Evolutionary conservation across 1,284 basidiomycete species (phyloP).

Genomic region (Pascua sp.): DNA sequence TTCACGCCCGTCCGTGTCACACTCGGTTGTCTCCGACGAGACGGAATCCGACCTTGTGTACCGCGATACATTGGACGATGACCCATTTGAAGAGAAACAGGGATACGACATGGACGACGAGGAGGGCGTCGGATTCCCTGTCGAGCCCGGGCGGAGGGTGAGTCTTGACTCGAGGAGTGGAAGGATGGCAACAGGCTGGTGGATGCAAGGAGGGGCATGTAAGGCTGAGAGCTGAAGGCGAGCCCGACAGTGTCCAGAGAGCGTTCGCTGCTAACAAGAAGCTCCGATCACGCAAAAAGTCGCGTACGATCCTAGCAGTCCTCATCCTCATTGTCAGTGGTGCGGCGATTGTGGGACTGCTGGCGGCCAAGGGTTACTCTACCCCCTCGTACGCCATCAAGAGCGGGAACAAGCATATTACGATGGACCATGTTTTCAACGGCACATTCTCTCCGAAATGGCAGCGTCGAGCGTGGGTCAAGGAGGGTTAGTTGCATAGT

Average conservation of each 20-base stretch:
- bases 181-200: background rate
- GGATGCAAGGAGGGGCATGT: background rate
- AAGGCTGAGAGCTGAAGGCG: too few relatives aligned
- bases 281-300: constrained; percentile 37
- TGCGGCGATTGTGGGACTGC: constrained; percentile 38
- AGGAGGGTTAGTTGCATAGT: constrained; percentile 64
- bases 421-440: constrained; percentile 84
- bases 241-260: background rate
- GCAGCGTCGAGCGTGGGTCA: constrained; percentile 69
- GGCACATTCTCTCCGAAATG: constrained; percentile 66
- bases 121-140: constrained; percentile 27
- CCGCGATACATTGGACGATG: constrained; percentile 38
- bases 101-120: constrained; percentile 9
- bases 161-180: background rate
- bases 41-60: constrained; percentile 30
- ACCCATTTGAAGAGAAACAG: constrained; percentile 43
- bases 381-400: constrained; percentile 37
- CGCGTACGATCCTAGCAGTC: constrained; percentile 40
- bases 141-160: constrained; percentile 27
- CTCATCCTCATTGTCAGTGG: constrained; percentile 36
- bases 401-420: constrained; percentile 64
- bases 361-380: constrained; percentile 42
- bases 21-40: constrained; percentile 10
- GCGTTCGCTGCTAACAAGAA: constrained; percentile 7
- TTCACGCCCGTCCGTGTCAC: background rate